These are phyloP conservation scores for Boletus patriciae DNA, from an alignment of 768 basidiomycete species.

Conservation along the genomic window DNA sequence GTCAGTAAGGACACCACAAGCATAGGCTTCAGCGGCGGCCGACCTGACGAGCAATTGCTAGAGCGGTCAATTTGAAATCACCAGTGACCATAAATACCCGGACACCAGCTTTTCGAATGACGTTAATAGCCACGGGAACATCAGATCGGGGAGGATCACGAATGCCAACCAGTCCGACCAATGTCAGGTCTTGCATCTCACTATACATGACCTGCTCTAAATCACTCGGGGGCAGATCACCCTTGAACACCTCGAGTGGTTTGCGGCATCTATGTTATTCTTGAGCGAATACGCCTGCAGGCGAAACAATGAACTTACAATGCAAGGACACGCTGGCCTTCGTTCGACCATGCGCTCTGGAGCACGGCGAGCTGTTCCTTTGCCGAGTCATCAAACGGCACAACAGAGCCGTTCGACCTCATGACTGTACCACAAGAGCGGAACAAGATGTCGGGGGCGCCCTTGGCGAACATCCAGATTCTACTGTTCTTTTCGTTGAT, in stretches of 20 bases:
- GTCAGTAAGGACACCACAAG: background rate
- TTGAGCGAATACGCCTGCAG: background rate
- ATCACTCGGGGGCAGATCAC: slow-evolving; percentile 28
- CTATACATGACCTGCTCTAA: slow-evolving; percentile 41
- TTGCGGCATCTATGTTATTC: slow-evolving; percentile 30
- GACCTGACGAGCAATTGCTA: slow-evolving; percentile 50
- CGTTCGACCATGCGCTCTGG: slow-evolving; percentile 45
- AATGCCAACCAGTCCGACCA: slow-evolving; percentile 54
- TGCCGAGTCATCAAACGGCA: slow-evolving; percentile 29
- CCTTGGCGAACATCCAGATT: slow-evolving; percentile 49
- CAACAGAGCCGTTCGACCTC: slow-evolving; percentile 34
- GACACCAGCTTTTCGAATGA: slow-evolving; percentile 51
- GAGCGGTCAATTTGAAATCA: slow-evolving; percentile 54
- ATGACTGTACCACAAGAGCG: slow-evolving; percentile 38
- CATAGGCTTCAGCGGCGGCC: slow-evolving; percentile 8
- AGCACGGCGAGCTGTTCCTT: slow-evolving; percentile 20
- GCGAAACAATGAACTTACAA: slow-evolving; percentile 26
- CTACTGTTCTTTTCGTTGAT: slow-evolving; percentile 6
- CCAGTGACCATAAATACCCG: slow-evolving; percentile 59
- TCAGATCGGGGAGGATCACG: slow-evolving; percentile 56
- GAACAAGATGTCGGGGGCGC: slow-evolving; percentile 59
- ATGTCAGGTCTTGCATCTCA: slow-evolving; percentile 40
- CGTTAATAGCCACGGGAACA: slow-evolving; percentile 45
- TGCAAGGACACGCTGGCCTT: slow-evolving; percentile 56
- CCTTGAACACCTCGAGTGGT: slow-evolving; percentile 25